Evolutionary conservation across 306 rosid genomes (phyloP).

Genomic region (Fagus sylvatica): DNA sequence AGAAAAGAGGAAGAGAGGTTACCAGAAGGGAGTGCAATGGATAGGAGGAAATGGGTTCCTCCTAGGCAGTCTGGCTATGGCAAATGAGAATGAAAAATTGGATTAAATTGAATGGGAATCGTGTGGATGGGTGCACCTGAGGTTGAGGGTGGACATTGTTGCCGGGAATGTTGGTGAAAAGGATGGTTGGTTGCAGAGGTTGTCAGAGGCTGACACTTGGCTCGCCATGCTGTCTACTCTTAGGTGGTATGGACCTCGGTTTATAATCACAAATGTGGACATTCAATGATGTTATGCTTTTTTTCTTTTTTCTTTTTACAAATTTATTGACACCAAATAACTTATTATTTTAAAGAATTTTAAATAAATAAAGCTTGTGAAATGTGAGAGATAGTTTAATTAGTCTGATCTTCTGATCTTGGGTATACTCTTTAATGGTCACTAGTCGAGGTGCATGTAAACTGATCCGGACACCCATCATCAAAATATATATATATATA

Average conservation of each 20-base stretch:
- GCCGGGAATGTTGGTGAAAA: slow-evolving; percentile 19
- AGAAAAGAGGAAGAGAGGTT: not conserved
- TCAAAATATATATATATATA: too few relatives aligned
- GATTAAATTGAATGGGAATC: not conserved
- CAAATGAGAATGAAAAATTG: not conserved
- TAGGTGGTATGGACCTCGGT: not conserved
- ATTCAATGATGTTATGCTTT: not conserved
- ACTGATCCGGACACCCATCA: too few relatives aligned
- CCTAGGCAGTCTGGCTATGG: not conserved
- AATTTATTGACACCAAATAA: too few relatives aligned
- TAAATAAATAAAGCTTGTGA: too few relatives aligned
- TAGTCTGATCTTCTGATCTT: too few relatives aligned
- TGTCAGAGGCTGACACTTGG: slow-evolving; percentile 22
- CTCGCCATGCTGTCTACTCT: slow-evolving; percentile 14
- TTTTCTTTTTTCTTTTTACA: not conserved
- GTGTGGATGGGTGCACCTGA: not conserved
- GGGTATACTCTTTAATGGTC: too few relatives aligned
- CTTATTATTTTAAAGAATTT: too few relatives aligned
- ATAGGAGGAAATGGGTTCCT: not conserved
- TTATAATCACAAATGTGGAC: not conserved
- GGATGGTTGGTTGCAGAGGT: slow-evolving; percentile 4
- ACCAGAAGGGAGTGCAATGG: slow-evolving; percentile 6
- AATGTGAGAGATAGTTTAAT: too few relatives aligned
- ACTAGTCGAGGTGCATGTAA: too few relatives aligned
- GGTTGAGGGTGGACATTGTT: slow-evolving; percentile 25